Conservation (phyloP, 2,329 filamentous ascomycete genomes). For the Blumeriella jaapii region DNA sequence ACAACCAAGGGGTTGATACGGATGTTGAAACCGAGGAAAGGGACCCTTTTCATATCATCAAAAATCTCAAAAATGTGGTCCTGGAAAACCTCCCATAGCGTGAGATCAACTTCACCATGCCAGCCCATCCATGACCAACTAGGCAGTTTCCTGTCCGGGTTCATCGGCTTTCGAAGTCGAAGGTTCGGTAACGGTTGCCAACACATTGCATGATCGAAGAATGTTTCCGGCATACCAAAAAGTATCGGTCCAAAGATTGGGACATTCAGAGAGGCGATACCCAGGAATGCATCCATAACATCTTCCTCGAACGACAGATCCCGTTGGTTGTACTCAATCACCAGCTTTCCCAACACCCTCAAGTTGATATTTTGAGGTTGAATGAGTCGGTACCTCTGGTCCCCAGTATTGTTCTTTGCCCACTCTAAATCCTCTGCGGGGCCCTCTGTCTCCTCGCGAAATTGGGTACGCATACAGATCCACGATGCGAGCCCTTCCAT, state of each 20-base stretch:
- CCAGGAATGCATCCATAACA: conserved; percentile 1
- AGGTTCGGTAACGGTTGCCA: not conserved
- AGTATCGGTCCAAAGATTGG: not conserved
- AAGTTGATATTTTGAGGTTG: not conserved
- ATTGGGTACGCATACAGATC: conserved; percentile 2
- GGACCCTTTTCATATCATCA: not conserved
- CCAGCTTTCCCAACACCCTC: not conserved
- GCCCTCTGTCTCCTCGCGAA: conserved; percentile 1
- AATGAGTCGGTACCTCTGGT: conserved; percentile 1
- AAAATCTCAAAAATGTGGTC: conserved; percentile 4
- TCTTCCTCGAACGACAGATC: conserved; percentile 4
- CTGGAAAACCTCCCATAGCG: conserved; percentile 1
- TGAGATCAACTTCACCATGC: not conserved
- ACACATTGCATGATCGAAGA: conserved; percentile 4
- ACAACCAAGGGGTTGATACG: conserved; percentile 1
- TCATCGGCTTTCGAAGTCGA: not conserved
- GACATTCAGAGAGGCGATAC: not conserved
- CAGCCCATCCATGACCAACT: conserved; percentile 4
- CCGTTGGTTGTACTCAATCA: conserved; percentile 2
- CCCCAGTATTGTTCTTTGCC: not conserved
- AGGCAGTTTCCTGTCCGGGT: not conserved
- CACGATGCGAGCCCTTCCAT: not conserved
- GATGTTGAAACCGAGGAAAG: not conserved
- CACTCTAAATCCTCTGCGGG: not conserved
- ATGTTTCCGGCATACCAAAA: conserved; percentile 1